A percentile compares a stretch with the other conserved stretches of the same genome.
Evolutionary conservation across 495 filamentous ascomycete genomes (phyloP).

Genomic region (Penicillium soppii): DNA sequence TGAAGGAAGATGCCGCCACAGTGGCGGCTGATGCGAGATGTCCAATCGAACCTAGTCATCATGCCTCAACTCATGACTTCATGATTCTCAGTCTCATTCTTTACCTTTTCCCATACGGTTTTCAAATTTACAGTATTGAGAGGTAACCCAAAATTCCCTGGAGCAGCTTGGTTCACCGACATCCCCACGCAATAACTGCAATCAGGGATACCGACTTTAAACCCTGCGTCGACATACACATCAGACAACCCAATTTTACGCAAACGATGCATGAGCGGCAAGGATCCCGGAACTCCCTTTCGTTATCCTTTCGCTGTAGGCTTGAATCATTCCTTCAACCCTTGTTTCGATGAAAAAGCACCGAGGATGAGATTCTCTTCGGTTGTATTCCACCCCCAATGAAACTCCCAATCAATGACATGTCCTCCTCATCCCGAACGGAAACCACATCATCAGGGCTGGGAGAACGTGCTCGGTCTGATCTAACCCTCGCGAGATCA

Average conservation of each 20-base stretch:
- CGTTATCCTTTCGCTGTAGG: conserved; percentile 31
- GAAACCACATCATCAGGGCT: conserved; percentile 48
- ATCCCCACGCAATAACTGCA: conserved; percentile 51
- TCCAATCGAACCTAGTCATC: conserved; percentile 35
- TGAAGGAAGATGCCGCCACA: conserved; percentile 42
- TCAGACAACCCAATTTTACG: conserved; percentile 31
- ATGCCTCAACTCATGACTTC: background rate
- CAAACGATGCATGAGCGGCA: conserved; percentile 37
- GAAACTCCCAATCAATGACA: conserved; percentile 43
- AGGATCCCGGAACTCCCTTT: conserved; percentile 40
- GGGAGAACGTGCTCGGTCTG: conserved; percentile 40
- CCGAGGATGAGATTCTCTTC: conserved; percentile 47
- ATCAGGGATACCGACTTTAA: conserved; percentile 40
- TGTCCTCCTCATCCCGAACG: conserved; percentile 26
- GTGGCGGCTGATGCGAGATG: conserved; percentile 40
- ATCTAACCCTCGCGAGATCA: conserved; percentile 35
- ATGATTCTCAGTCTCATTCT: background rate
- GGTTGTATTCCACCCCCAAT: conserved; percentile 52
- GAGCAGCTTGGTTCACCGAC: conserved; percentile 37
- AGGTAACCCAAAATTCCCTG: conserved; percentile 45
- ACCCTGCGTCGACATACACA: conserved; percentile 41
- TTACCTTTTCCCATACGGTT: conserved; percentile 50
- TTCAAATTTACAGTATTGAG: conserved; percentile 48
- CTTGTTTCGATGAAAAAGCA: conserved; percentile 38
- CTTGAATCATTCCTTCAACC: conserved; percentile 28